A percentile compares a stretch with the other conserved stretches of the same genome.
Evolutionary conservation across 2,329 filamentous ascomycete species (phyloP).

Genomic region (Trichoderma semiorbis): DNA sequence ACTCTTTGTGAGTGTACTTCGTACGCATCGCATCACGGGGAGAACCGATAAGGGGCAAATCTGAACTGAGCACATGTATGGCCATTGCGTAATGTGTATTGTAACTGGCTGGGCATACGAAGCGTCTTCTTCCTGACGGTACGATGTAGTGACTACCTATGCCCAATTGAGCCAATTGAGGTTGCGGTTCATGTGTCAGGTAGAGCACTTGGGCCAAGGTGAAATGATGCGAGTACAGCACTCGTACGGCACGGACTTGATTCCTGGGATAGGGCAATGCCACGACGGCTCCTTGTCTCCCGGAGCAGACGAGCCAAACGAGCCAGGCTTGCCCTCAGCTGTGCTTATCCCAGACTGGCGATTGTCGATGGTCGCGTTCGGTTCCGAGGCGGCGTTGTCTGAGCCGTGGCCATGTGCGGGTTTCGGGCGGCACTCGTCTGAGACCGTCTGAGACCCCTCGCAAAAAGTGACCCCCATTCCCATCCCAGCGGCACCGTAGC

Average conservation of each 20-base stretch:
- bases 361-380: background rate
- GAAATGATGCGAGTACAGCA: background rate
- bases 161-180: background rate
- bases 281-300: background rate
- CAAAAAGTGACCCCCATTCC: background rate
- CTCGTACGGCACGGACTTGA: background rate
- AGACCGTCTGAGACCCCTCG: background rate
- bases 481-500: background rate
- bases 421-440: background rate
- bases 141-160: background rate
- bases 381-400: background rate
- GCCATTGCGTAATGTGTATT: background rate
- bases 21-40: background rate
- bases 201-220: background rate
- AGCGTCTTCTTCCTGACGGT: background rate
- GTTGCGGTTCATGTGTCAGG: background rate
- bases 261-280: background rate
- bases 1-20: background rate
- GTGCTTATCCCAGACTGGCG: background rate
- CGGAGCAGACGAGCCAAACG: background rate
- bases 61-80: background rate
- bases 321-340: slow-evolving; percentile 1
- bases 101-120: background rate
- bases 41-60: background rate
- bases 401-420: background rate